Conservation (phyloP, 164 flowering plant genomes). For the Vitis rupestris region DNA sequence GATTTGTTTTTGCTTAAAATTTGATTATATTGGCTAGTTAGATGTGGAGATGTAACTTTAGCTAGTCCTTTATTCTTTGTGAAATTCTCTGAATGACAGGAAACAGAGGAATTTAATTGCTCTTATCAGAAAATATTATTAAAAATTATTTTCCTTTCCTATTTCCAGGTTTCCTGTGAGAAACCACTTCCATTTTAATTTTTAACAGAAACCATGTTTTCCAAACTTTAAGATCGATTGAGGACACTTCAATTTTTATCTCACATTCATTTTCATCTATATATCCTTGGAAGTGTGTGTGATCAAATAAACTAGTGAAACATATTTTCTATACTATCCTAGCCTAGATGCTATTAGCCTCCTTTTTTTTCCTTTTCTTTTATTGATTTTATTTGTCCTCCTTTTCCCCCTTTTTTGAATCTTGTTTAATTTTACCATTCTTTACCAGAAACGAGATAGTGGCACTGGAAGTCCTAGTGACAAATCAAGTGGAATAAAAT, state of each 20-base stretch:
- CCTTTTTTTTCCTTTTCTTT: too few species aligned
- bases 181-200: neutral
- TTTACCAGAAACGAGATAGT: slow-evolving; percentile 79
- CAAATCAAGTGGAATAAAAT: slow-evolving; percentile 82
- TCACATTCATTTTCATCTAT: neutral
- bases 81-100: too few species aligned
- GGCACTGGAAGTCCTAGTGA: slow-evolving; percentile 64
- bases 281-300: neutral
- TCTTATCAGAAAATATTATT: neutral
- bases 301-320: neutral
- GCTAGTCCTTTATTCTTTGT: too few species aligned
- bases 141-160: neutral
- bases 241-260: neutral
- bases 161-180: neutral
- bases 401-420: neutral
- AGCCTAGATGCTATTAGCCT: neutral
- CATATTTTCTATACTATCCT: neutral
- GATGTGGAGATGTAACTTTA: too few species aligned
- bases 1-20: too few species aligned
- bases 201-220: neutral
- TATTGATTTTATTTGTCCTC: neutral
- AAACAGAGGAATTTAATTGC: too few species aligned
- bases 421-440: slow-evolving; percentile 1
- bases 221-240: neutral
- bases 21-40: too few species aligned